phyloP scores from a whole-genome alignment of 208 protist genomes.

The Trypanosoma grayi region DNA sequence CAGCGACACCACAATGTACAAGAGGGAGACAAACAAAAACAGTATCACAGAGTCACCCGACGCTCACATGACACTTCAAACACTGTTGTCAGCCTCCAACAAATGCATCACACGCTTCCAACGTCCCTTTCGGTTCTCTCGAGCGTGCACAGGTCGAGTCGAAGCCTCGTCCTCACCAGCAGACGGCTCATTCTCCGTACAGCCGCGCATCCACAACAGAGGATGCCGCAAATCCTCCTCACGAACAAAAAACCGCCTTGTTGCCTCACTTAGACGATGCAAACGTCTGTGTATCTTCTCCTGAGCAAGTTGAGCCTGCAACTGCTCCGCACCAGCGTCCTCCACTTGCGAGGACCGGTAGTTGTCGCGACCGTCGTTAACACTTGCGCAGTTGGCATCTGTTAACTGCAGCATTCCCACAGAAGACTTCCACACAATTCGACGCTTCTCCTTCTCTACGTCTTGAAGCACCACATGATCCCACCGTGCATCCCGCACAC shows the following conservation, averaged over 20 bases:
- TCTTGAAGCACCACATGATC: constrained; percentile 18
- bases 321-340: constrained; percentile 1
- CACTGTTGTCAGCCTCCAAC: not conserved
- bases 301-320: not conserved
- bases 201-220: not conserved
- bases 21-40: not conserved
- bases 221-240: constrained; percentile 20
- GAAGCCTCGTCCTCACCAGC: not conserved
- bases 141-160: not conserved
- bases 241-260: constrained; percentile 8
- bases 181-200: too few relatives aligned
- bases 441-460: constrained; percentile 5
- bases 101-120: constrained; percentile 2
- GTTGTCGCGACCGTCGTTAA: not conserved
- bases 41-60: not conserved
- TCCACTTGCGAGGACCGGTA: not conserved
- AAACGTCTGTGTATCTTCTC: constrained; percentile 1
- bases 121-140: constrained; percentile 4
- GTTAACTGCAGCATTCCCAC: not conserved
- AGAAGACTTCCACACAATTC: not conserved
- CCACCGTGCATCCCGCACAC: constrained; percentile 14
- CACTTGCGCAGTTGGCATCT: not conserved
- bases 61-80: too few relatives aligned
- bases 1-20: too few relatives aligned
- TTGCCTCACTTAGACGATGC: not conserved